Conservation (phyloP, 176 grass and related monocot genomes). For the Carex parvula region DNA sequence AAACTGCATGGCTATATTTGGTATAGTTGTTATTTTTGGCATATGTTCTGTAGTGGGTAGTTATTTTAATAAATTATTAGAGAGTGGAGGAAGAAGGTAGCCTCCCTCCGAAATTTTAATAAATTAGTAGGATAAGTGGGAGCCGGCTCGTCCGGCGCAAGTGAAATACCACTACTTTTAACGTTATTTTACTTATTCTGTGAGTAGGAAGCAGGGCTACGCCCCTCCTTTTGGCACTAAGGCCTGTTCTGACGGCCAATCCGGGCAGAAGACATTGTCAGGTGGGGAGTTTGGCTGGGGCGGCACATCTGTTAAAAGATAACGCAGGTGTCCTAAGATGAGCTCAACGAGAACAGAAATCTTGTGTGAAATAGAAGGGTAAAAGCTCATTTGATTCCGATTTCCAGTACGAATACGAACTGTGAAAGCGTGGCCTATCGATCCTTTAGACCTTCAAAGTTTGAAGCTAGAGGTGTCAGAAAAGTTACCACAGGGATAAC, state of each 20-base stretch:
- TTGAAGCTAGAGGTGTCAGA: constrained; percentile 63
- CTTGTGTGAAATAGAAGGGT: constrained; percentile 66
- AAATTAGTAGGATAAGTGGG: too few species aligned
- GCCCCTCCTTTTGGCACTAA: neutral
- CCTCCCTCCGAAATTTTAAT: too few species aligned
- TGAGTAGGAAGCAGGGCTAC: constrained; percentile 27
- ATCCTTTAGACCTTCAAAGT: constrained; percentile 55
- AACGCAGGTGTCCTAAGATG: neutral
- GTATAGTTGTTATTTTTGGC: too few species aligned
- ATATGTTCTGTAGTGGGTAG: too few species aligned
- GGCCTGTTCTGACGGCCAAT: constrained; percentile 15
- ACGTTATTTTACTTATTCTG: constrained; percentile 47
- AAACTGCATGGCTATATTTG: too few species aligned
- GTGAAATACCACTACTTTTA: constrained; percentile 50
- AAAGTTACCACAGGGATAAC: constrained; percentile 57
- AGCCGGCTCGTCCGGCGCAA: constrained; percentile 11
- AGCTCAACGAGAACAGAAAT: constrained; percentile 48
- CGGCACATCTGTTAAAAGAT: constrained; percentile 53
- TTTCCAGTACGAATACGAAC: too few species aligned
- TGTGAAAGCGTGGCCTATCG: constrained; percentile 45
- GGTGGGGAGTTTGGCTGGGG: constrained; percentile 58
- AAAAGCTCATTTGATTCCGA: constrained; percentile 44
- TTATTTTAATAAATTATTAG: too few species aligned
- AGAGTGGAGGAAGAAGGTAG: too few species aligned
- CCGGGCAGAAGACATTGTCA: constrained; percentile 57